Evolutionary conservation across 768 basidiomycete genomes (phyloP), one percentile per base, ranked within the genome.

Genomic region (Auricularia heimuer): DNA sequence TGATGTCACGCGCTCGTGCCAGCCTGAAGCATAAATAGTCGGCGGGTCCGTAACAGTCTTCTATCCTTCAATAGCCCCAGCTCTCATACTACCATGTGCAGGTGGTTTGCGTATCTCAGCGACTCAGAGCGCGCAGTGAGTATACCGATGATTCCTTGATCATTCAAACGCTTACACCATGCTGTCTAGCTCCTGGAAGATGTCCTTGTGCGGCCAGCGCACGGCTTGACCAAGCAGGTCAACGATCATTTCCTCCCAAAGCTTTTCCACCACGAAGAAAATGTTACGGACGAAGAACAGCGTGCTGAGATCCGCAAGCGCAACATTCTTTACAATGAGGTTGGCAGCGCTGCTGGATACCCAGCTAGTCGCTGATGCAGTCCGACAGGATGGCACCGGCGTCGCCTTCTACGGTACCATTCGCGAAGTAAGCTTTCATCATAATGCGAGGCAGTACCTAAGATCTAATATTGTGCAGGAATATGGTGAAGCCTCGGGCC

Each of bases 91-190:
- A 71, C 18, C 35, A 73, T 74, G 73, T 73, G 71, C 61, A 69
- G 72, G 47, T 74, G 73, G 73, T 74, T 73, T 65, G 69, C 72
- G 16, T 74, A 74, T 66, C 65, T 74, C 62, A 72, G 72, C 14
- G 63, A 69, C 51, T 65, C 71, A 0, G 73, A 73, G 67, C 71
- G 68, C 18, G 47, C 47, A 18, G 47, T 51, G 39, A 42, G 39
- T 14, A 10, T 18, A 18, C 1, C 4, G 6, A 8, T 18, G 6
- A 8, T 51, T 21, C 47, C 21, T 14, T 18, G 2, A 29, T 29
- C 29, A 29, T 21, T 10, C 18, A 8, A 51, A 21, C 4, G 8
- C 47, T 18, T 6, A 51, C 47, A 4, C 6, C 47, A 51, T 21
- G 47, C 47, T 51, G 18, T 51, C 11, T 6, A 51, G 47, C 68